These are phyloP conservation scores for Diversispora epigaea DNA, from an alignment of 192 early-diverging fungal genomes.

Conservation along the genomic window DNA sequence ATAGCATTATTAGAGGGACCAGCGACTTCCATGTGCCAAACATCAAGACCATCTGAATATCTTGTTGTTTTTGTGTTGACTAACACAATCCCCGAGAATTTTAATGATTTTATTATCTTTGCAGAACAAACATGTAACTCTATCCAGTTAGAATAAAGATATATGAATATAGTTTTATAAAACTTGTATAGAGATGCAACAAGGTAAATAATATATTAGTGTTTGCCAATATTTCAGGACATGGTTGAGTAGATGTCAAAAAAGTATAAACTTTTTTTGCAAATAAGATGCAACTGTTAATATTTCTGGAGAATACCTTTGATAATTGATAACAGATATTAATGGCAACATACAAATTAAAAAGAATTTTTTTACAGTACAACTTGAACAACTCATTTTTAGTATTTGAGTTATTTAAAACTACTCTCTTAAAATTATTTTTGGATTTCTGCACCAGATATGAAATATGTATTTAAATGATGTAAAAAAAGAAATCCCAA, in stretches of 20 bases:
- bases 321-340: slow-evolving; percentile 5
- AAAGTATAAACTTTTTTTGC: slow-evolving; percentile 8
- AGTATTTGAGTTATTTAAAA: not conserved
- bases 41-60: slow-evolving; percentile 24
- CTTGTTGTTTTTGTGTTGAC: slow-evolving; percentile 26
- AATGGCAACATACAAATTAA: slow-evolving; percentile 31
- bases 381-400: slow-evolving; percentile 17
- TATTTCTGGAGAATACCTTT: slow-evolving; percentile 15
- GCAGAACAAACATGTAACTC: slow-evolving; percentile 8
- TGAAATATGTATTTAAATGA: not conserved
- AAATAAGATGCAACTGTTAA: slow-evolving; percentile 2
- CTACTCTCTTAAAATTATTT: slow-evolving; percentile 9
- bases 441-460: slow-evolving; percentile 18
- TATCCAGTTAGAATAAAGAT: slow-evolving; percentile 25
- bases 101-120: slow-evolving; percentile 30
- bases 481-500: not conserved
- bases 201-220: slow-evolving; percentile 29
- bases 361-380: slow-evolving; percentile 32
- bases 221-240: slow-evolving; percentile 22
- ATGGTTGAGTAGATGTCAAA: slow-evolving; percentile 25
- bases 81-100: slow-evolving; percentile 14
- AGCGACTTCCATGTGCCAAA: slow-evolving; percentile 34
- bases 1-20: slow-evolving; percentile 11
- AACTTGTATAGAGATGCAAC: slow-evolving; percentile 28
- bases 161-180: slow-evolving; percentile 18